A percentile compares a stretch with the other conserved stretches of the same genome.
Conservation (phyloP, 179 eudicot species). For the Sideroxylon spinosum region DNA sequence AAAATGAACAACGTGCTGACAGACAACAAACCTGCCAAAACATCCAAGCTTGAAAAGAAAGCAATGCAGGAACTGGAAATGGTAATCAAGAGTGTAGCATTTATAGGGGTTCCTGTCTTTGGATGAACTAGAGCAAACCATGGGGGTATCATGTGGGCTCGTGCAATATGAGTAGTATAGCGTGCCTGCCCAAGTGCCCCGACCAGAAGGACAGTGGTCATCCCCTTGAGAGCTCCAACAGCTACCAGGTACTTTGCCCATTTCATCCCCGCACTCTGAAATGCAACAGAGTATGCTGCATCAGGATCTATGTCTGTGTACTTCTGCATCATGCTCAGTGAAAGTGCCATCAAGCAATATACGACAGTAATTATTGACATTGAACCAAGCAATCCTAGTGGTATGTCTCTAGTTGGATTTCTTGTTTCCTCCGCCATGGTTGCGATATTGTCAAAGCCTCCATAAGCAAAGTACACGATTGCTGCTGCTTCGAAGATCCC, state of each 20-base stretch:
- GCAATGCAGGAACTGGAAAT: slow-evolving; percentile 27
- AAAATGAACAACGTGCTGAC: slow-evolving; percentile 41
- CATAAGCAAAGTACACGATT: slow-evolving; percentile 42
- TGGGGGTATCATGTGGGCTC: slow-evolving; percentile 37
- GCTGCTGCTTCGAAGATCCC: slow-evolving; percentile 51
- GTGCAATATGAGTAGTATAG: slow-evolving; percentile 36
- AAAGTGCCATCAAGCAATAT: slow-evolving; percentile 47
- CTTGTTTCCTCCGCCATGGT: slow-evolving; percentile 56
- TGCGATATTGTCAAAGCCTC: slow-evolving; percentile 45
- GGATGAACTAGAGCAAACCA: slow-evolving; percentile 39
- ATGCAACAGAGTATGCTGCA: slow-evolving; percentile 47
- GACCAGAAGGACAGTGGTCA: slow-evolving; percentile 50
- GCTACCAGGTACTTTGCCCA: slow-evolving; percentile 55
- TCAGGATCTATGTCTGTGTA: slow-evolving; percentile 34
- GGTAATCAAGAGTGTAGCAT: slow-evolving; percentile 31
- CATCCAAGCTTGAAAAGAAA: slow-evolving; percentile 36
- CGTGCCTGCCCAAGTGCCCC: slow-evolving; percentile 49
- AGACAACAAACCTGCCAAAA: slow-evolving; percentile 28
- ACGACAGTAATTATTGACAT: slow-evolving; percentile 35
- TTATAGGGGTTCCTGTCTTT: slow-evolving; percentile 29
- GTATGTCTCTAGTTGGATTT: slow-evolving; percentile 49
- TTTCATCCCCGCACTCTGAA: slow-evolving; percentile 36
- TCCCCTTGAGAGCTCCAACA: slow-evolving; percentile 54
- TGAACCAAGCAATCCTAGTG: slow-evolving; percentile 48
- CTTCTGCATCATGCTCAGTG: slow-evolving; percentile 44